Evolutionary conservation across 192 early-diverging fungal genomes (phyloP).

Genomic region (Diversispora eburnea): DNA sequence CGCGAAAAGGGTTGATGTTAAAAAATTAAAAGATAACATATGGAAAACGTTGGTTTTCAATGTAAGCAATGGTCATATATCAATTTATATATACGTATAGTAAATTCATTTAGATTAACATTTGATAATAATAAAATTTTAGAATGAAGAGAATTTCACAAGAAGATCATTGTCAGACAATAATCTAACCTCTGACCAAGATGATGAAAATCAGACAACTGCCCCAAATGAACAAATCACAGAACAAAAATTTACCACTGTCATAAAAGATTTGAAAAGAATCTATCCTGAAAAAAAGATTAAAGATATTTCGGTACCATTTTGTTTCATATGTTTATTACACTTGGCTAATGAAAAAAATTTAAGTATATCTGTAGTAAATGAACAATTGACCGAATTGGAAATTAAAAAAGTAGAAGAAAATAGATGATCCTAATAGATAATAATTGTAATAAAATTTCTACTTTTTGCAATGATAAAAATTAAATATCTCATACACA

Average conservation of each 20-base stretch:
- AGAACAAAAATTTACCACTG: slow-evolving; percentile 67
- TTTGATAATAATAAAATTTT: background rate
- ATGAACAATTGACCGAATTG: slow-evolving; percentile 33
- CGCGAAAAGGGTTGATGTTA: slow-evolving; percentile 94
- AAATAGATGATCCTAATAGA: background rate
- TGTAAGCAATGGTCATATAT: background rate
- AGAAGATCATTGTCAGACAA: no score
- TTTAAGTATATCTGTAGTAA: slow-evolving; percentile 51
- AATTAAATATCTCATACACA: no score
- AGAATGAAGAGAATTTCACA: background rate
- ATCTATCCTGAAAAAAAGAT: slow-evolving; percentile 75
- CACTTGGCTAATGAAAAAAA: slow-evolving; percentile 95
- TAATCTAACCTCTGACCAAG: no score
- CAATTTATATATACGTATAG: background rate
- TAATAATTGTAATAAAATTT: no score
- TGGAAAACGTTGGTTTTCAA: slow-evolving; percentile 69
- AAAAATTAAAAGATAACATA: slow-evolving; percentile 93
- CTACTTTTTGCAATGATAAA: no score
- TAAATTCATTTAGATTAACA: background rate
- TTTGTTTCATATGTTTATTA: slow-evolving; percentile 95
- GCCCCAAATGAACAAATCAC: background rate
- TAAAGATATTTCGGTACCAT: slow-evolving; percentile 92
- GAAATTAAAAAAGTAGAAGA: slow-evolving; percentile 17
- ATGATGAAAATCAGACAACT: background rate
- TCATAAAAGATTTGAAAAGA: slow-evolving; percentile 68